Evolutionary conservation across 805 yeast species (phyloP), one percentile per base, ranked within the genome.

Genomic region (Tetrapisispora phaffii): DNA sequence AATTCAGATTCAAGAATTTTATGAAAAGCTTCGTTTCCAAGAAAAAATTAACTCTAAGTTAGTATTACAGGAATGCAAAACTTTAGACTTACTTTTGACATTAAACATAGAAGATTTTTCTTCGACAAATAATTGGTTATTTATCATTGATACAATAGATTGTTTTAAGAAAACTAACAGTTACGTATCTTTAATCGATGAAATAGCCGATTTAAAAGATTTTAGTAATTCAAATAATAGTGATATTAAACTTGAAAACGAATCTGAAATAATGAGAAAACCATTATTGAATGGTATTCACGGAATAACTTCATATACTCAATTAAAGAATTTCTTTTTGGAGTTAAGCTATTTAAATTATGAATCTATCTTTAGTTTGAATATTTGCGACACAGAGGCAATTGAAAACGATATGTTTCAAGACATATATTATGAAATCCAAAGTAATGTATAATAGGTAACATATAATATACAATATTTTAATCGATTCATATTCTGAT

Each of bases 41-140:
- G 53, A 49, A 17, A 58, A 60, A 5, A 52, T 57, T 3, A 62
- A 66, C 4, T 49, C 68, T 15, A 56, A 62, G 2, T 55, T 57
- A 3, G 59, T 72, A 4, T 73, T 76, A 24, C 75, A 76, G 45
- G 84, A 82, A 0, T 81, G 87, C 55, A 90, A 89, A 60, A 66
- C 93, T 15, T 67, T 93, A 39, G 98, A 90, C 58, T 72, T 84
- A 26, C 60, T 88, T 20, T 60, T 90, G 19, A 69, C 82, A 1
- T 53, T 88, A 46, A 77, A 79, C 32, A 72, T 73, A 35, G 97
- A 89, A 58, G 95, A 87, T 73, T 90, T 69, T 81, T 80, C 63
- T 57, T 77, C 62, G 58, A 65, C 65, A 8, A 65, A 76, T 49
- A 93, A 87, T 55, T 90, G 97, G 97, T 67, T 93, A 1, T 93